These are phyloP conservation scores for Irpex sp. DNA, from an alignment of 1,284 basidiomycete species.

Conservation along the genomic window DNA sequence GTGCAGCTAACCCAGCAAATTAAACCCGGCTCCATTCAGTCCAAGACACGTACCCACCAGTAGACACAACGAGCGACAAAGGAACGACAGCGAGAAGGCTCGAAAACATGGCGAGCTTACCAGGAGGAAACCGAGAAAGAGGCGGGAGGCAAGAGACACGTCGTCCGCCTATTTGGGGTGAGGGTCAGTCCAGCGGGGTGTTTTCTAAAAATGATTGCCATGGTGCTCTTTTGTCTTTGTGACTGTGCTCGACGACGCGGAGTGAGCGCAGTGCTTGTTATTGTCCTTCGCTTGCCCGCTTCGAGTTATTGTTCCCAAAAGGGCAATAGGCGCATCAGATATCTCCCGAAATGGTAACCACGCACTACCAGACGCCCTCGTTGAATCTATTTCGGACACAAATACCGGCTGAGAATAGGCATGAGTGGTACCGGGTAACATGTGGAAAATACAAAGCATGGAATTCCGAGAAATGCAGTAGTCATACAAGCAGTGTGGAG, in stretches of 20 bases:
- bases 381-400: neutral
- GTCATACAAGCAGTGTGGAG: neutral
- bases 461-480: neutral
- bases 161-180: constrained; percentile 4
- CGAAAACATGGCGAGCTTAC: constrained; percentile 39
- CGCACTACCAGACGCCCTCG: neutral
- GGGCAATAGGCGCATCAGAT: constrained; percentile 8
- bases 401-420: neutral
- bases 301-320: constrained; percentile 11
- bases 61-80: constrained; percentile 42
- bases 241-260: neutral
- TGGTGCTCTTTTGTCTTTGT: constrained; percentile 22
- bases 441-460: neutral
- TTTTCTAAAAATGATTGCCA: constrained; percentile 21
- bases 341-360: neutral
- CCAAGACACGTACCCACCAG: constrained; percentile 34
- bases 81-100: constrained; percentile 38
- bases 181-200: constrained; percentile 12
- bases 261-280: constrained; percentile 1
- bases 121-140: constrained; percentile 25
- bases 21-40: neutral
- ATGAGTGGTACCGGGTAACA: neutral
- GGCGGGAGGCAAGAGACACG: constrained; percentile 17
- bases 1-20: constrained; percentile 37
- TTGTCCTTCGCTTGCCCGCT: constrained; percentile 11